These are phyloP conservation scores for Erucastrum elatum DNA, from an alignment of 345 rosid genomes.

Conservation along the genomic window DNA sequence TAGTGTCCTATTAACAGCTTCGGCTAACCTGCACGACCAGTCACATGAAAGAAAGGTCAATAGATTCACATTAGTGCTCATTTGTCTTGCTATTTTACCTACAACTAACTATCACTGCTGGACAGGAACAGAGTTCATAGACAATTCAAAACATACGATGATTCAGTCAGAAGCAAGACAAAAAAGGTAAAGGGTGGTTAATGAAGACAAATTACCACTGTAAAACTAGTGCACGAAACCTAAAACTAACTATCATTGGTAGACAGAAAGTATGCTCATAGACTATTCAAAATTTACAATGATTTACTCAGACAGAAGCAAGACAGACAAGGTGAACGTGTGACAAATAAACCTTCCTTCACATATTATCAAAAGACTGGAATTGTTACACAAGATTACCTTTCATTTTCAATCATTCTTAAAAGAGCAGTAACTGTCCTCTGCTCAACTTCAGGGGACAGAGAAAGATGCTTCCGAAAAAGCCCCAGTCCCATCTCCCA, in stretches of 20 bases:
- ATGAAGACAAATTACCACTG: background rate
- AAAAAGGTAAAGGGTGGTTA: background rate
- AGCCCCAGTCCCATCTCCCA: constrained; percentile 99
- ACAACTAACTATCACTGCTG: background rate
- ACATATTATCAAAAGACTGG: background rate
- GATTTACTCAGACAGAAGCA: too few relatives aligned
- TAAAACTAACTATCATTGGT: too few relatives aligned
- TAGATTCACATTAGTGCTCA: background rate
- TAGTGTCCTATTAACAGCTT: constrained; percentile 87
- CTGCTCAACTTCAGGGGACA: background rate
- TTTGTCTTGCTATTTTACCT: background rate
- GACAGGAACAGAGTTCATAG: constrained; percentile 1
- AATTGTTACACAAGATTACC: constrained; percentile 48
- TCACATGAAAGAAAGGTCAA: constrained; percentile 10
- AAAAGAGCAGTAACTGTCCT: background rate
- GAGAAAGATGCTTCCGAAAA: constrained; percentile 52
- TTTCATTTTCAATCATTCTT: constrained; percentile 48
- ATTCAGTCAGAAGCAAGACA: background rate
- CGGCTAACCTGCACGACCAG: constrained; percentile 67
- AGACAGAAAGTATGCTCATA: too few relatives aligned
- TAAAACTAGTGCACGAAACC: too few relatives aligned
- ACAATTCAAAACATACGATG: background rate
- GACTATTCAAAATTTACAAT: too few relatives aligned
- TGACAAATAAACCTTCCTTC: background rate
- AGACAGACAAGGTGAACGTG: too few relatives aligned